phyloP scores from a whole-genome alignment of 768 basidiomycete genomes.

The Pleurotus giganteus region DNA sequence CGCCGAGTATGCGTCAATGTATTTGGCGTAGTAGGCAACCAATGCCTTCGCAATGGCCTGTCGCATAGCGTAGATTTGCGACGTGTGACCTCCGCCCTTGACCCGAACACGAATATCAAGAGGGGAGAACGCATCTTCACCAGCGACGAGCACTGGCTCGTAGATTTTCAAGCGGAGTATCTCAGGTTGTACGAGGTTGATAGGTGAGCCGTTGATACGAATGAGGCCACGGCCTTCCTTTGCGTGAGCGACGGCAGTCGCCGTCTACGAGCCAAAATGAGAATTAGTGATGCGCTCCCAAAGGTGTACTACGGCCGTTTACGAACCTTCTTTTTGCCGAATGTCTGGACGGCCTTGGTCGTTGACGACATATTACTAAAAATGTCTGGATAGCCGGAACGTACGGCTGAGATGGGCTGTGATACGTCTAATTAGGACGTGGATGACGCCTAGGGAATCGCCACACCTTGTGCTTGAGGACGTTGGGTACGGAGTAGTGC shows the following conservation, averaged over 20 bases:
- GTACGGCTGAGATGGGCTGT: slow-evolving; percentile 14
- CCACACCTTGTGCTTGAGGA: slow-evolving; percentile 43
- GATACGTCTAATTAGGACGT: slow-evolving; percentile 12
- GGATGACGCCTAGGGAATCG: neutral
- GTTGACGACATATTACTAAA: slow-evolving; percentile 64
- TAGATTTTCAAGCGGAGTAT: slow-evolving; percentile 98
- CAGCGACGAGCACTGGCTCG: slow-evolving; percentile 92
- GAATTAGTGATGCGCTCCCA: slow-evolving; percentile 1
- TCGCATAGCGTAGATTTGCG: slow-evolving; percentile 97
- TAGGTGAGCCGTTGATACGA: slow-evolving; percentile 95
- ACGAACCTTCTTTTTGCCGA: slow-evolving; percentile 99
- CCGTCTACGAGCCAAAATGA: slow-evolving; percentile 58
- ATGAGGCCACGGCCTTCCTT: slow-evolving; percentile 96
- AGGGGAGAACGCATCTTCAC: slow-evolving; percentile 81
- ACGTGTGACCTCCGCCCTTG: slow-evolving; percentile 99
- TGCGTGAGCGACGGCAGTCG: slow-evolving; percentile 96
- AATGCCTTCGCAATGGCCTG: slow-evolving; percentile 98
- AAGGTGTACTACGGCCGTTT: slow-evolving; percentile 1
- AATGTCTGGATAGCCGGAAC: slow-evolving; percentile 25
- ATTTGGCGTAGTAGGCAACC: slow-evolving; percentile 98
- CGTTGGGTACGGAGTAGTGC: slow-evolving; percentile 35
- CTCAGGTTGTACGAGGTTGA: slow-evolving; percentile 92
- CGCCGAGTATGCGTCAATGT: slow-evolving; percentile 95
- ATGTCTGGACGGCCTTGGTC: slow-evolving; percentile 93
- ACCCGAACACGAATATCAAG: slow-evolving; percentile 98